These are phyloP conservation scores for Penicillium polonicum DNA, from an alignment of 2,329 filamentous ascomycete genomes.

Conservation along the genomic window DNA sequence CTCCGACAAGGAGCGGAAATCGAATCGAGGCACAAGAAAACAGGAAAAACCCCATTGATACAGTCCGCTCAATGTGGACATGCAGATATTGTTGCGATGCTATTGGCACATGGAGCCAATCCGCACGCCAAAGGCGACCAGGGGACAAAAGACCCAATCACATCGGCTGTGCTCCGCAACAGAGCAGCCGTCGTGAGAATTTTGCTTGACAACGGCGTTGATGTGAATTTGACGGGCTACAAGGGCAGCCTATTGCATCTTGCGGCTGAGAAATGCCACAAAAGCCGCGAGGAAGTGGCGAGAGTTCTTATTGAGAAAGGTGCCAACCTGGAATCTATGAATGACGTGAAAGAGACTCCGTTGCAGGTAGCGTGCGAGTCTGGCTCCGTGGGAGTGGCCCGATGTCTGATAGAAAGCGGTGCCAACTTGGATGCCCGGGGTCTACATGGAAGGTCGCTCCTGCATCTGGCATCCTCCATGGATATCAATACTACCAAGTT, in stretches of 20 bases:
- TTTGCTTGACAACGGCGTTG: conserved; percentile 1
- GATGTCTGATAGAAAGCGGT: conserved; percentile 4
- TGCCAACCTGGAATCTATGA: neutral
- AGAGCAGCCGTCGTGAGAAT: neutral
- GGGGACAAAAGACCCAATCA: neutral
- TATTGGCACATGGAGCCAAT: conserved; percentile 1
- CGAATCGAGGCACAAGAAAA: neutral
- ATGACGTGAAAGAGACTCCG: neutral
- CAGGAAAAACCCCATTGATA: neutral
- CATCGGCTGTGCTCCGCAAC: neutral
- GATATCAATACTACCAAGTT: neutral
- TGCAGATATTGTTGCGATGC: neutral
- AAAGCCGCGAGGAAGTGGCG: neutral
- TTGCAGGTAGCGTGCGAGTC: neutral
- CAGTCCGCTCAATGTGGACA: neutral
- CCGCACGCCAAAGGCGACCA: neutral
- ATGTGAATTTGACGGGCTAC: neutral
- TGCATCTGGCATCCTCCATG: conserved; percentile 6
- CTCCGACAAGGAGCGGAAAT: conserved; percentile 3
- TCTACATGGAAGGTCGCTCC: neutral
- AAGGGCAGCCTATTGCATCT: neutral
- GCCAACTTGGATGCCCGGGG: neutral
- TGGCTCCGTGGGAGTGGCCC: neutral
- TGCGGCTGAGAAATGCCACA: neutral
- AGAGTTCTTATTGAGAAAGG: conserved; percentile 5